Evolutionary conservation across 2,329 filamentous ascomycete genomes (phyloP), one percentile per base, ranked within the genome.

Genomic region (Monilinia laxa): DNA sequence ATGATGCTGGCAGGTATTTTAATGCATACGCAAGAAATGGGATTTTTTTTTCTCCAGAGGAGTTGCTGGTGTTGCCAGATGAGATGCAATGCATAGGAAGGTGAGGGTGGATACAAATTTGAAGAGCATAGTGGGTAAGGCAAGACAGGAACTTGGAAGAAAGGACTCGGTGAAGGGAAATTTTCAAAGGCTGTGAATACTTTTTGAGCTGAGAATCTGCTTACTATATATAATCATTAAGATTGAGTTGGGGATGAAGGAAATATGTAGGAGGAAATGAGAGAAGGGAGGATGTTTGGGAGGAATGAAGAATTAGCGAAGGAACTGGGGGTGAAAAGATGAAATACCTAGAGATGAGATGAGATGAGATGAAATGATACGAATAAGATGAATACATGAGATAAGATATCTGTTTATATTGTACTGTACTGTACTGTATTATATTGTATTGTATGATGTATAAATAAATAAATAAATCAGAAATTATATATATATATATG

Each of bases 201-300:
- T 60, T 49, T 28, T 56, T 64, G 38, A 64, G 62, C 62, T 64
- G 51, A 64, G 62, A 64, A 64, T 64, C 62, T 64, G 62, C 62
- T 64, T 64, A 55, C 35, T 54, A 60, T 53, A 52, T 57, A 38
- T 64, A 70, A 63, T 65, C 68, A 64, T 62, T 65, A 45, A 42
- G 23, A 64, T 38, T 40, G 62, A 55, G 56, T 57, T 49, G 57
- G 35, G 31, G 18, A 38, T 1, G n/a, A 20, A 38, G 28, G 28
- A 51, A 35, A 35, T n/a, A 49, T n/a, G 31, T 25, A 31, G 31
- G 23, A 25, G 42, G 59, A 20, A 57, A 42, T 25, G 59, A 57
- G 6, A 31, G 23, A 12, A 20, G 45, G 2, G 38, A 31, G 47
- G 12, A 7, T 12, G 20, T 40, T 14, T 4, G 14, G 54, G 11